phyloP scores from a whole-genome alignment of 352 stramenopile species.

The Phytophthora ohioensis region DNA sequence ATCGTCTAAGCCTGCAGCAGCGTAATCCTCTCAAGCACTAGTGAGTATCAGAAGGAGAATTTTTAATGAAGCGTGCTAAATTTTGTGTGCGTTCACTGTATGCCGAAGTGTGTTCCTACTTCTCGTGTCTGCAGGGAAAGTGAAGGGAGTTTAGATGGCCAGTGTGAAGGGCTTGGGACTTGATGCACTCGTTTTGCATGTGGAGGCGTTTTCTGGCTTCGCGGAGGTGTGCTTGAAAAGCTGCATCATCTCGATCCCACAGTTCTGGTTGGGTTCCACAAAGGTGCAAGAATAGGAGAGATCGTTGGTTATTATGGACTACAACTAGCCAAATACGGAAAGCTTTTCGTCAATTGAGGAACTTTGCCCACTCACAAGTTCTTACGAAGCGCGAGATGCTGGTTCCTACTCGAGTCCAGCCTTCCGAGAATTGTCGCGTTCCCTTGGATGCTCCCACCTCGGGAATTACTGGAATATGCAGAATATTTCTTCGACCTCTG shows the following conservation, averaged over 20 bases:
- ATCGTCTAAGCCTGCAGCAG: slow-evolving; percentile 43
- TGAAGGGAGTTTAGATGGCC: slow-evolving; percentile 1
- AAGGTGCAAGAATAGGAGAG: too few species aligned
- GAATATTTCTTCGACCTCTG: neutral
- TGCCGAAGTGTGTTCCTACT: slow-evolving; percentile 2
- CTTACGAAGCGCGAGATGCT: neutral
- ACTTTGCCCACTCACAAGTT: neutral
- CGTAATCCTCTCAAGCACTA: neutral
- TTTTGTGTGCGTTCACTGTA: neutral
- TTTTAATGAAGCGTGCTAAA: slow-evolving; percentile 17
- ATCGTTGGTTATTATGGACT: too few species aligned
- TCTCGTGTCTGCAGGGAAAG: slow-evolving; percentile 9
- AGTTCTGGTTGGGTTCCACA: too few species aligned
- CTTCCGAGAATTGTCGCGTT: neutral
- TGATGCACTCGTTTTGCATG: neutral
- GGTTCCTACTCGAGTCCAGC: neutral
- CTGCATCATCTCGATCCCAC: neutral
- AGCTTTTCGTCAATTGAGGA: neutral
- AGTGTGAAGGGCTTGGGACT: neutral
- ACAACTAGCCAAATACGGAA: too few species aligned
- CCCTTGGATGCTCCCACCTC: neutral
- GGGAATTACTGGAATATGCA: neutral
- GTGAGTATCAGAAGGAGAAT: slow-evolving; percentile 21
- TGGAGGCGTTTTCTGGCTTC: neutral
- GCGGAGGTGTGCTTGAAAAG: neutral